Conservation (phyloP, 805 yeast species). For the Spathaspora hagerdaliae region DNA sequence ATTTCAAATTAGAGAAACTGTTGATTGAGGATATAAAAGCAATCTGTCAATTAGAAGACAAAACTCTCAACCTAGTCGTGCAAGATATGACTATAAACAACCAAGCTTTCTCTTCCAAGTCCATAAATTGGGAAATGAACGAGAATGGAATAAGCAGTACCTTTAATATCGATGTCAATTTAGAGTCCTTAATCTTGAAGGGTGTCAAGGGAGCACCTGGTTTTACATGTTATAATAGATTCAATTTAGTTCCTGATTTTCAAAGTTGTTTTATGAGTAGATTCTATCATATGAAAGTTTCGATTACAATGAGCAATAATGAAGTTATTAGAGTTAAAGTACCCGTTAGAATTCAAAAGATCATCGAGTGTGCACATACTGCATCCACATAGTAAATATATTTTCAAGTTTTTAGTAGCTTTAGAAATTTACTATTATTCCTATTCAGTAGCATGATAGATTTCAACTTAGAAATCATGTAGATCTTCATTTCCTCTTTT, state of each 20-base stretch:
- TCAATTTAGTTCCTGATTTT: slow-evolving; percentile 34
- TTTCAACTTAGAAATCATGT: too few species aligned
- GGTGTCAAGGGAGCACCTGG: slow-evolving; percentile 8
- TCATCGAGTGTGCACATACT: neutral
- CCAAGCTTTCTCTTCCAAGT: slow-evolving; percentile 4
- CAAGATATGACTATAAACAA: slow-evolving; percentile 11
- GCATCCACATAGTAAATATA: neutral
- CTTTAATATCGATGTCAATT: slow-evolving; percentile 13
- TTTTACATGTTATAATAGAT: slow-evolving; percentile 17
- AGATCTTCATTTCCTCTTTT: too few species aligned
- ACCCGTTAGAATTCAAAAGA: slow-evolving; percentile 26
- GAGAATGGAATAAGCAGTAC: slow-evolving; percentile 5
- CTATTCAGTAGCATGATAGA: too few species aligned
- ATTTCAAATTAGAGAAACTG: slow-evolving; percentile 24
- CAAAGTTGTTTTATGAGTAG: slow-evolving; percentile 32
- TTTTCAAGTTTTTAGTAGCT: too few species aligned
- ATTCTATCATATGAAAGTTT: slow-evolving; percentile 25
- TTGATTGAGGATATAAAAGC: slow-evolving; percentile 27
- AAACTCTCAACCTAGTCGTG: slow-evolving; percentile 20
- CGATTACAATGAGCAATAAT: slow-evolving; percentile 17
- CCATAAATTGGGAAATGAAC: slow-evolving; percentile 5
- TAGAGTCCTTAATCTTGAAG: slow-evolving; percentile 9
- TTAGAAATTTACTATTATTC: too few species aligned
- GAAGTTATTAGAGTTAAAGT: slow-evolving; percentile 21
- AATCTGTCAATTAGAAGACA: slow-evolving; percentile 23